These are phyloP conservation scores for Neoascochyta sp. DNA, from an alignment of 2,329 filamentous ascomycete species.

Conservation along the genomic window DNA sequence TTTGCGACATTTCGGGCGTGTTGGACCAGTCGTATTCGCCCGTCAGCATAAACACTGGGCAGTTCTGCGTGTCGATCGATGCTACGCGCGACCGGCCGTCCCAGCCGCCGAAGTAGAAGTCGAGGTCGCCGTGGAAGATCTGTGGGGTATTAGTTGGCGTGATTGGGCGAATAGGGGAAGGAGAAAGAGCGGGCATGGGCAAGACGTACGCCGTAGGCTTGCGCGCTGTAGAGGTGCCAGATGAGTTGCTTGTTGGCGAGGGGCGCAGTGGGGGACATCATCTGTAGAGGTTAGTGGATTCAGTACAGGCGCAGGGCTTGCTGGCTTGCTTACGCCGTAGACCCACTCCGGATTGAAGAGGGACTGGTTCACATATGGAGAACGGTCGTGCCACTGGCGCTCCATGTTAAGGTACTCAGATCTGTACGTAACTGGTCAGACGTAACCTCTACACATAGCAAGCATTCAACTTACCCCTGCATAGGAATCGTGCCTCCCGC, in stretches of 20 bases:
- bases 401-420: slow-evolving; percentile 44
- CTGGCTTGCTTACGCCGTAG: slow-evolving; percentile 38
- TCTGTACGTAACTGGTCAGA: slow-evolving; percentile 17
- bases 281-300: slow-evolving; percentile 20
- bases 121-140: slow-evolving; percentile 51
- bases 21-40: slow-evolving; percentile 51
- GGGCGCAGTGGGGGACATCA: slow-evolving; percentile 48
- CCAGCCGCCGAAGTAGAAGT: slow-evolving; percentile 52
- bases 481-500: slow-evolving; percentile 47
- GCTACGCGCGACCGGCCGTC: slow-evolving; percentile 46
- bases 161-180: no score
- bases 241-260: slow-evolving; percentile 47
- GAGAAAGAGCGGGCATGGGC: no score
- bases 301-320: no score
- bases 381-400: slow-evolving; percentile 46
- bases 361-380: slow-evolving; percentile 48
- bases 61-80: slow-evolving; percentile 47
- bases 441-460: slow-evolving; percentile 11
- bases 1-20: slow-evolving; percentile 46
- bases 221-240: slow-evolving; percentile 49
- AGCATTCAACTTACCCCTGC: slow-evolving; percentile 35
- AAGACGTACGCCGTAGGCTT: slow-evolving; percentile 45
- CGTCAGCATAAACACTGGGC: slow-evolving; percentile 51
- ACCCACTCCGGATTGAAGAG: slow-evolving; percentile 50
- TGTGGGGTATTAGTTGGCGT: slow-evolving; percentile 1